Evolutionary conservation across 768 basidiomycete genomes (phyloP), one percentile per base, ranked within the genome.

Genomic region (Lactifluus subvellereus): DNA sequence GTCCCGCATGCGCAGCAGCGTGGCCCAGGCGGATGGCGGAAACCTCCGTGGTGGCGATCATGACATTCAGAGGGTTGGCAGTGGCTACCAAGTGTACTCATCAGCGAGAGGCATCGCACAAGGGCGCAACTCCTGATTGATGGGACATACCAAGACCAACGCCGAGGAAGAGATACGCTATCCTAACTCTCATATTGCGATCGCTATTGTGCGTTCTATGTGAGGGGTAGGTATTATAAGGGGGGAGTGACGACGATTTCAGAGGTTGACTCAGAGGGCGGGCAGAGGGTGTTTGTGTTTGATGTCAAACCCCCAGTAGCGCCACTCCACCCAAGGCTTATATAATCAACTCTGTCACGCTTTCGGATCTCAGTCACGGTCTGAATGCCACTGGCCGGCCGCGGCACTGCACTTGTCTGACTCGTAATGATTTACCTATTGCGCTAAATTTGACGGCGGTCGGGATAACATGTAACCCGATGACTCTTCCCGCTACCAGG

Each of bases 21-120:
- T 66, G 58, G 18, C 67, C 67, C 22, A 68, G 11, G 20, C 65
- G 64, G 2, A 62, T 14, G 18, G 67, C 58, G 3, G 61, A 62
- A 7, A 66, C 27, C 1, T 66, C 61, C 0, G 49, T 66, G 9
- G 67, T 27, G 1, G 65, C 30, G 1, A 68, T 58, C 50, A 57
- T 47, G 18, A 63, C 55, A 30, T 52, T 50, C 5, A 60, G 35
- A 33, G 67, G 61, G 4, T 45, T 61, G 5, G 67, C 65, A 18
- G 37, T 35, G 55, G 60, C 67, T 68, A 54, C 22, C 5, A 37
- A 27, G 20, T 30, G 33, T 7, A 30, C 4, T 14, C 30, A 48
- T 54, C 50, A 54, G n/a, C 32, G 18, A 55, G 22, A 4, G 14
- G n/a, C 4, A 16, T 7, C 43, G 13, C 1, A 30, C 7, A 27